These are phyloP conservation scores for Pezicula neosporulosa DNA, from an alignment of 2,329 filamentous ascomycete species.

Conservation along the genomic window DNA sequence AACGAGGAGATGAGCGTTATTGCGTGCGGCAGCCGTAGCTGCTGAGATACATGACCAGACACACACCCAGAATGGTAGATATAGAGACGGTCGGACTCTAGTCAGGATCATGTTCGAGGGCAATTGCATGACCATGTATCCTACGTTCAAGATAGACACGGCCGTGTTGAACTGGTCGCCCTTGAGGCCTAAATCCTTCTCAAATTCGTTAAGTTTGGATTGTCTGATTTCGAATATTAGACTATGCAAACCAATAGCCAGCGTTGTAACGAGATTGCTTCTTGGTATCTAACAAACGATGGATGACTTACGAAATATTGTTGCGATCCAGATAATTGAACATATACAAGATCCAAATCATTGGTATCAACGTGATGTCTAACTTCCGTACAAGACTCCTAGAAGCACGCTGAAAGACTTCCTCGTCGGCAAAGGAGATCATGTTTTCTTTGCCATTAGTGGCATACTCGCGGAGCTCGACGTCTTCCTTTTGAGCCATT, in stretches of 20 bases:
- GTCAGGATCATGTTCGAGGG: conserved; percentile 46
- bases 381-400: conserved; percentile 4
- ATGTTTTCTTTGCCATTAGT: too few relatives aligned
- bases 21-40: conserved; percentile 33
- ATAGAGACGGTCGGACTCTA: conserved; percentile 17
- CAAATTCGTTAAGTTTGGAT: not conserved
- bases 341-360: conserved; percentile 4
- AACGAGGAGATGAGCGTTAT: conserved; percentile 33
- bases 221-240: not conserved
- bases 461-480: too few relatives aligned
- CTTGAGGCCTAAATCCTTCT: conserved; percentile 28
- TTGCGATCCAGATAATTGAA: conserved; percentile 5
- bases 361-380: conserved; percentile 4
- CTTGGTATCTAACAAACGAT: not conserved
- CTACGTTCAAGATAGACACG: conserved; percentile 26
- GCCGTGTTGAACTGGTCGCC: conserved; percentile 32
- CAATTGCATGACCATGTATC: conserved; percentile 47
- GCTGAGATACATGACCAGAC: conserved; percentile 46
- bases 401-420: not conserved
- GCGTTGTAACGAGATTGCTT: not conserved
- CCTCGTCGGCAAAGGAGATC: not conserved
- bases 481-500: too few relatives aligned
- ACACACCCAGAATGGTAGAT: conserved; percentile 1
- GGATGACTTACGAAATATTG: conserved; percentile 2
- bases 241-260: not conserved